A percentile compares a stretch with the other conserved stretches of the same genome.
These are phyloP conservation scores for Ophiocordyceps camponoti-saundersi DNA, from an alignment of 2,329 filamentous ascomycete species.

Conservation along the genomic window DNA sequence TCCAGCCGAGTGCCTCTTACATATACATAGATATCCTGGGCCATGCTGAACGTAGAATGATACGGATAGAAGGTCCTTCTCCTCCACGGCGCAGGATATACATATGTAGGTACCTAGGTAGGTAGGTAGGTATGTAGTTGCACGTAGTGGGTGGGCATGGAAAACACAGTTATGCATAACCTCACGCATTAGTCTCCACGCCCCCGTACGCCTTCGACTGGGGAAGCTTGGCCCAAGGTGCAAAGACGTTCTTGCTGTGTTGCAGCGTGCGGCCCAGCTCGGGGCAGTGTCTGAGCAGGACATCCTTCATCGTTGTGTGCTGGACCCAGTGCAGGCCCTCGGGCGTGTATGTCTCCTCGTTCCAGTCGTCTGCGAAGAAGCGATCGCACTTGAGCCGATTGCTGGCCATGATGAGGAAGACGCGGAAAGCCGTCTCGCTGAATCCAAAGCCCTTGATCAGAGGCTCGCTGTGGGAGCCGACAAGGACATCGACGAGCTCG, in stretches of 20 bases:
- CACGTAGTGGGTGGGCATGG: background rate
- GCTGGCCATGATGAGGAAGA: conserved; percentile 1
- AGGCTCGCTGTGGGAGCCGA: conserved; percentile 1
- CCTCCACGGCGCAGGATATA: no score
- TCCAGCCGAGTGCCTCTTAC: no score
- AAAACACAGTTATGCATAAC: background rate
- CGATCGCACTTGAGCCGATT: conserved; percentile 1
- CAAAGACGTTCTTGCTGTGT: background rate
- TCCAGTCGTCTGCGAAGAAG: conserved; percentile 1
- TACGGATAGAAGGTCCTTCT: no score
- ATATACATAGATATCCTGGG: no score
- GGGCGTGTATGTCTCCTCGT: conserved; percentile 1
- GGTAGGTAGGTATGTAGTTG: background rate
- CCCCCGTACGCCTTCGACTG: background rate
- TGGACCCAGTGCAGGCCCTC: conserved; percentile 1
- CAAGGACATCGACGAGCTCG: background rate
- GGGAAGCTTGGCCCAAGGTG: background rate
- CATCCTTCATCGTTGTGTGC: background rate
- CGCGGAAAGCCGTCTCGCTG: conserved; percentile 1
- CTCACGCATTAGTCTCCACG: background rate
- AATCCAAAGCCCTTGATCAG: background rate
- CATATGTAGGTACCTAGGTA: no score
- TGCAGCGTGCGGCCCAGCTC: background rate
- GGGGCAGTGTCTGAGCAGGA: background rate
- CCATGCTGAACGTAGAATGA: no score